A percentile compares a stretch with the other conserved stretches of the same genome.
Conservation (phyloP, 345 rosid genomes). For the Stellera chamaejasme region DNA sequence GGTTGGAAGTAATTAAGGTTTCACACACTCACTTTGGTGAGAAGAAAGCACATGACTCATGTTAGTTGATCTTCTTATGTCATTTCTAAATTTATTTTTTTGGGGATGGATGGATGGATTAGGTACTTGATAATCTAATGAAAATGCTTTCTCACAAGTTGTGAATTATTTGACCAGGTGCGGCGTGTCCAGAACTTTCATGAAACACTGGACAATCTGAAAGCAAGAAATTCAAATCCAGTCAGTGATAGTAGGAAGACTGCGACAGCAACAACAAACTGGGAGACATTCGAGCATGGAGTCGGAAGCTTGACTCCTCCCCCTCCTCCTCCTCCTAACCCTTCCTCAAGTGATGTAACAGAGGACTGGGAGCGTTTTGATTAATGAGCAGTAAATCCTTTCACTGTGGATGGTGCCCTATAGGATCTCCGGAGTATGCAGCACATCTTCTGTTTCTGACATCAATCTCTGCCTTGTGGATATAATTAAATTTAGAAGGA, state of each 20-base stretch:
- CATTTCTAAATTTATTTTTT: too few relatives aligned
- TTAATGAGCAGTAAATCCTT: constrained; percentile 16
- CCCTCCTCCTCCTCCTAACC: constrained; percentile 40
- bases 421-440: too few relatives aligned
- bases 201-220: constrained; percentile 57
- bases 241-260: constrained; percentile 31
- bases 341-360: constrained; percentile 44
- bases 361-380: constrained; percentile 76
- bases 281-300: constrained; percentile 76
- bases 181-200: constrained; percentile 64
- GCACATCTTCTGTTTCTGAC: too few relatives aligned
- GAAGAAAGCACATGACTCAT: too few relatives aligned
- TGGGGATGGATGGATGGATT: too few relatives aligned
- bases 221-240: constrained; percentile 57
- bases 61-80: too few relatives aligned
- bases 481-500: too few relatives aligned
- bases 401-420: too few relatives aligned
- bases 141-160: neutral
- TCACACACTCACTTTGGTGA: too few relatives aligned
- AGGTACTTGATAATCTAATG: too few relatives aligned
- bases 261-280: constrained; percentile 50
- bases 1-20: too few relatives aligned
- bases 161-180: constrained; percentile 41
- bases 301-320: constrained; percentile 66
- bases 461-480: too few relatives aligned